phyloP scores from a whole-genome alignment of 371 early-diverging fungal genomes.

The Smittium culicis region DNA sequence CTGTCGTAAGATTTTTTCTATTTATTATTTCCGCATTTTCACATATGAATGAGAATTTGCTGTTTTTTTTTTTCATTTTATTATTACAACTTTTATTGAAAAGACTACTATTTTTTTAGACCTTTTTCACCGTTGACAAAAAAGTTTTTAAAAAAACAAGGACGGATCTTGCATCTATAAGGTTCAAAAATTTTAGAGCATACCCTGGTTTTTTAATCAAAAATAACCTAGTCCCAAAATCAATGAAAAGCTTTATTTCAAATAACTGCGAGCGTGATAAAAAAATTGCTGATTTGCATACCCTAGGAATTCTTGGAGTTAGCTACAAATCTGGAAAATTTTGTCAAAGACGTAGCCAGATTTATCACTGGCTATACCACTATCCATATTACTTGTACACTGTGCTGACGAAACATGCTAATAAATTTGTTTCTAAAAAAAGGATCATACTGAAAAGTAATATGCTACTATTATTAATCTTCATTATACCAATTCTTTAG shows the following conservation, averaged over 20 bases:
- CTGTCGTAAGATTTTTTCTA: background rate
- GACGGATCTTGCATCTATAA: slow-evolving; percentile 1
- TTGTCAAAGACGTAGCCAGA: slow-evolving; percentile 7
- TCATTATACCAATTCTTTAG: background rate
- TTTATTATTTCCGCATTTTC: no score
- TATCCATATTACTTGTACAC: slow-evolving; percentile 5
- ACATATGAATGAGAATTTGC: no score
- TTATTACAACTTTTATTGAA: background rate
- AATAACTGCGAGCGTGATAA: background rate
- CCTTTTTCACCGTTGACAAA: background rate
- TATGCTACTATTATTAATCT: no score
- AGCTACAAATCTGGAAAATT: slow-evolving; percentile 5
- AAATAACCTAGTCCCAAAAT: background rate
- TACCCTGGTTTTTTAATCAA: background rate
- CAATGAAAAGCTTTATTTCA: background rate
- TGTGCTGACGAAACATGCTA: background rate
- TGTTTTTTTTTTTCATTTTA: background rate
- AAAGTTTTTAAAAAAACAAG: background rate
- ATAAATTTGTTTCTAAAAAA: background rate
- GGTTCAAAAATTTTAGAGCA: slow-evolving; percentile 1
- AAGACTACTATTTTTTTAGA: no score
- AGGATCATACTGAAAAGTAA: background rate
- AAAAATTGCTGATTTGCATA: background rate
- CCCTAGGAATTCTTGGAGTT: slow-evolving; percentile 2
- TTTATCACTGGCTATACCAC: slow-evolving; percentile 11